Evolutionary conservation across 2,329 filamentous ascomycete species (phyloP), one percentile per base, ranked within the genome.

Genomic region (Chlorencoelia australis): DNA sequence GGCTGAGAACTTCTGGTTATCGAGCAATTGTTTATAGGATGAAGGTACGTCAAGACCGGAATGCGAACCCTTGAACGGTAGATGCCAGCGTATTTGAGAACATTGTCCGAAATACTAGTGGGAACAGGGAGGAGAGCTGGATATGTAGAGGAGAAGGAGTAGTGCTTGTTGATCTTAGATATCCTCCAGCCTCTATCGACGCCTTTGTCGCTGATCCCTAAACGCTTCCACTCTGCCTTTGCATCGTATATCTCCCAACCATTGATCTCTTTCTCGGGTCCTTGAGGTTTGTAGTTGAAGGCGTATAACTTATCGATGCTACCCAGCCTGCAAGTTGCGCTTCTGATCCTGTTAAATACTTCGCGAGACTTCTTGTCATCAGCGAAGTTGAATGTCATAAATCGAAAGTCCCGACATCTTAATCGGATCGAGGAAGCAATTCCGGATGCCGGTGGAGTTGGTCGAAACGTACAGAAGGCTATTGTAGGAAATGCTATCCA

Each of bases 401-500:
- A 94, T 32, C 77, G 89, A 58, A 98, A 96, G 65, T 98, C 91
- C 40, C 89, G 82, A 56, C 88, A 87, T 35, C 87, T 79, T 43
- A 98, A 66, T 35, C 89, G 81, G 54, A 98, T 86, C 3, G 84
- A 83, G 5, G 88, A 86, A 20, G 77, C 72, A 43, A 86, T 73
- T 33, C 76, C 73, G 40, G 82, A 81, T 9, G 69, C 67, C 5
- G 75, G 69, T 13, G 82, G 79, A 30, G 79, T 77, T 18, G 86
- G 82, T 41, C 85, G 76, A 47, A 89, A 76, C 16, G 73, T 75
- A 62, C 88, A 94, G 53, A 79, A 75, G 26, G 75, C 75, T 52
- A 98, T 85, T 61, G 96, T 88, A 16, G 89, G 88, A 60, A 88
- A 98, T 11, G 91, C 88, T 37, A 96, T 85, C 84, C 89, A 98